Conservation (phyloP, 2,329 filamentous ascomycete genomes). For the Microdochium bolleyi region DNA sequence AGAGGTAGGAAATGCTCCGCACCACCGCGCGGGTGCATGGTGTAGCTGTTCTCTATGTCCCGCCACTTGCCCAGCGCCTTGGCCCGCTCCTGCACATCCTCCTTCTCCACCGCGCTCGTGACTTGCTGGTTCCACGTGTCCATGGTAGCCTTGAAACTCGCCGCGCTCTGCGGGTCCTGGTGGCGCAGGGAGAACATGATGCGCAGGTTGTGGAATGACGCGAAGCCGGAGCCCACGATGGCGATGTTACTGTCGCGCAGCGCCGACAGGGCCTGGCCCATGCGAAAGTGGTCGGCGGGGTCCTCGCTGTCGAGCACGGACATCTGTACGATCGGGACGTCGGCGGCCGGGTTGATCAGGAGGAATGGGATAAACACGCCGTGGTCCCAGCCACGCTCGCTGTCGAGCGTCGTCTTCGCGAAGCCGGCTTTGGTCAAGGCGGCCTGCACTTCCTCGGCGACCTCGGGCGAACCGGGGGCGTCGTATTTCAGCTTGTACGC, state of each 20-base stretch:
- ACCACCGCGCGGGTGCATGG: constrained; percentile 44
- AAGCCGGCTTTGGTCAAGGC: constrained; percentile 32
- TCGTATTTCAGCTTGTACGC: constrained; percentile 53
- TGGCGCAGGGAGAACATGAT: background rate
- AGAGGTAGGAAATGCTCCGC: constrained; percentile 54
- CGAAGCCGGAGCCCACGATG: constrained; percentile 53
- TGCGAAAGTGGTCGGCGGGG: constrained; percentile 41
- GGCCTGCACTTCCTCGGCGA: constrained; percentile 42
- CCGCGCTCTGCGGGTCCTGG: constrained; percentile 9
- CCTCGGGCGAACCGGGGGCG: constrained; percentile 44
- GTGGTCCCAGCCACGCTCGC: constrained; percentile 27
- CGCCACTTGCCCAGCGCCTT: constrained; percentile 37
- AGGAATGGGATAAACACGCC: constrained; percentile 6
- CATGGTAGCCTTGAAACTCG: constrained; percentile 19
- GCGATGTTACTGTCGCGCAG: constrained; percentile 48
- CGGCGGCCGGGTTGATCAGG: constrained; percentile 3
- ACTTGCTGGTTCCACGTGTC: constrained; percentile 37
- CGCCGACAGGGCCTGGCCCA: constrained; percentile 43
- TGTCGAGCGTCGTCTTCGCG: constrained; percentile 39
- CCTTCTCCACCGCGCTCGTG: constrained; percentile 26
- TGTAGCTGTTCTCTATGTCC: constrained; percentile 34
- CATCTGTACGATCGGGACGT: constrained; percentile 50
- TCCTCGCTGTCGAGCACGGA: constrained; percentile 47
- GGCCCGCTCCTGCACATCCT: constrained; percentile 24
- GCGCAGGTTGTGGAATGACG: constrained; percentile 41